phyloP scores from a whole-genome alignment of 257 asterid genomes.

The Hygrophila difformis region DNA sequence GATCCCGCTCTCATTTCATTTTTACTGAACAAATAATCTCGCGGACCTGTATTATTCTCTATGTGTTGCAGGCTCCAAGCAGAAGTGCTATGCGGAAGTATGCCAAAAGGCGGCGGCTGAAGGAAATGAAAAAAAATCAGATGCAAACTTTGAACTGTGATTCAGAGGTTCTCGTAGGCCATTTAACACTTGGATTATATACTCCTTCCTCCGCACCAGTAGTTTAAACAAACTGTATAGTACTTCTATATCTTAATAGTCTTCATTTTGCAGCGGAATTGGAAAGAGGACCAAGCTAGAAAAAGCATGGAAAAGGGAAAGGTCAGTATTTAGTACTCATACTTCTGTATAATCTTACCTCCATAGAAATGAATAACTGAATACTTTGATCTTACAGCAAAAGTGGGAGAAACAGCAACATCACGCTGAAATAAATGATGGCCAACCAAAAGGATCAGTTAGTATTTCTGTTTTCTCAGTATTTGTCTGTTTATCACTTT shows the following conservation, averaged over 20 bases:
- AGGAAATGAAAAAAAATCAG: conserved; percentile 74
- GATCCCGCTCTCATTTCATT: conserved; percentile 5
- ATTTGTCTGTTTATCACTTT: not conserved
- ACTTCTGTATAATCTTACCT: conserved; percentile 3
- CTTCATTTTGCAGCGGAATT: conserved; percentile 44
- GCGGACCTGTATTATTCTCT: conserved; percentile 13
- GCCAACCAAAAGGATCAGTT: conserved; percentile 67
- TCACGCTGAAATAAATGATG: conserved; percentile 28
- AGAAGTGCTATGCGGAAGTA: conserved; percentile 73
- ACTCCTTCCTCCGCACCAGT: not conserved
- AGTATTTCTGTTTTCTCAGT: conserved; percentile 25
- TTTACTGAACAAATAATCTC: conserved; percentile 2
- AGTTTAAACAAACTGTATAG: not conserved
- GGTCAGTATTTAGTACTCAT: conserved; percentile 34
- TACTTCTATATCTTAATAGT: not conserved
- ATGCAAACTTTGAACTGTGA: conserved; percentile 40
- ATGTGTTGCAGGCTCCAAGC: conserved; percentile 53
- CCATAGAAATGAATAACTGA: conserved; percentile 14
- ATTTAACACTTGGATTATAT: conserved; percentile 16
- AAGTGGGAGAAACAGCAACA: conserved; percentile 32
- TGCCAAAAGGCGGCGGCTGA: conserved; percentile 56
- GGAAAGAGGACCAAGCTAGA: conserved; percentile 57
- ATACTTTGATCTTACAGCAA: conserved; percentile 18
- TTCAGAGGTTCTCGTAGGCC: conserved; percentile 64
- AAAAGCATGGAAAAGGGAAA: conserved; percentile 29